Percentiles rank a stretch among this genome's conserved stretches.
These are phyloP conservation scores for Neofusicoccum cordaticola DNA, from an alignment of 2,329 filamentous ascomycete species.

Conservation along the genomic window DNA sequence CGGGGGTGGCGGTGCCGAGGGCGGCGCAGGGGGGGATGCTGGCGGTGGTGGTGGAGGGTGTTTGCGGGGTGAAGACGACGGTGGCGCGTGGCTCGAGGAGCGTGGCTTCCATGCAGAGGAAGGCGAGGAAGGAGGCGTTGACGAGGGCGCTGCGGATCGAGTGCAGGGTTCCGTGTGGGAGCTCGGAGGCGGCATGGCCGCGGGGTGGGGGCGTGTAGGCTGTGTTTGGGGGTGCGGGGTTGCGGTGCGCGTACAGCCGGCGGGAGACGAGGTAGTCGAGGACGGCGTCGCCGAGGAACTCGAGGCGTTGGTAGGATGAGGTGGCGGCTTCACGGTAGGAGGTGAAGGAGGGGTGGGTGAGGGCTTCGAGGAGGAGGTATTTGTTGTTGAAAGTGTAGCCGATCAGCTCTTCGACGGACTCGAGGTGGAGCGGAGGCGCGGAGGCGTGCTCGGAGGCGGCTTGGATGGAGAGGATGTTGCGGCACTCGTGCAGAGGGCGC, in stretches of 20 bases:
- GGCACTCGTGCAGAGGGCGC: slow-evolving; percentile 26
- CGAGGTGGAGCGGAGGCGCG: slow-evolving; percentile 21
- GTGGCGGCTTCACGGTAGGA: slow-evolving; percentile 45
- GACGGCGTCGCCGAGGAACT: slow-evolving; percentile 84
- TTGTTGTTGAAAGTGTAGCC: slow-evolving; percentile 69
- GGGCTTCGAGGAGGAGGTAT: slow-evolving; percentile 69
- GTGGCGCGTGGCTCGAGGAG: slow-evolving; percentile 34
- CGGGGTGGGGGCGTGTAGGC: slow-evolving; percentile 79
- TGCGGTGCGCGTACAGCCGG: slow-evolving; percentile 52
- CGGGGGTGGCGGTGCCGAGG: background rate
- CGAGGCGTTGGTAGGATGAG: slow-evolving; percentile 68
- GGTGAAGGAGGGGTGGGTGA: slow-evolving; percentile 70
- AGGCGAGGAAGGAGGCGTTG: slow-evolving; percentile 78
- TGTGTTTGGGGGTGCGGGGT: slow-evolving; percentile 40
- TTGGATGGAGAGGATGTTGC: slow-evolving; percentile 27
- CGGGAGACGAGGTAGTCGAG: slow-evolving; percentile 74
- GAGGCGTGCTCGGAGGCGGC: slow-evolving; percentile 15
- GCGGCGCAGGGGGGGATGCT: too few species aligned
- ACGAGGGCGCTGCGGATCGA: slow-evolving; percentile 71
- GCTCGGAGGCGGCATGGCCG: slow-evolving; percentile 65
- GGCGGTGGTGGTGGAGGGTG: too few species aligned
- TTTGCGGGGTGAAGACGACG: slow-evolving; percentile 16
- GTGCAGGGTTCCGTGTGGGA: slow-evolving; percentile 63
- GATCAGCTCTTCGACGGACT: slow-evolving; percentile 61
- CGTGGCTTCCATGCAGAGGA: slow-evolving; percentile 63